A percentile compares a stretch with the other conserved stretches of the same genome.
Evolutionary conservation across 2,329 filamentous ascomycete genomes (phyloP).

Genomic region (Claviceps capensis): DNA sequence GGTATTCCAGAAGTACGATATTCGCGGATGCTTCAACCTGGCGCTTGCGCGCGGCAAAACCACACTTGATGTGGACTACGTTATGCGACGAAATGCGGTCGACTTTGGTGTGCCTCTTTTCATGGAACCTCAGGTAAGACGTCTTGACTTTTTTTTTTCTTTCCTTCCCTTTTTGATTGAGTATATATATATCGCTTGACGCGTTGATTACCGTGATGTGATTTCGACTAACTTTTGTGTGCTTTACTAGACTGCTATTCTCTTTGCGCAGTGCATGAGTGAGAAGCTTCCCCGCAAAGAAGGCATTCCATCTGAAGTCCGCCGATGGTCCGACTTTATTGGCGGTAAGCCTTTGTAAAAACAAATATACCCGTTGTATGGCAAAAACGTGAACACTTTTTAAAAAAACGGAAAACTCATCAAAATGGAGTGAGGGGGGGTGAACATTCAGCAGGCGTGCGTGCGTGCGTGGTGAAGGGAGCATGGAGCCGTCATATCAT

Average conservation of each 20-base stretch:
- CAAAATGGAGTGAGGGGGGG: conserved; percentile 20
- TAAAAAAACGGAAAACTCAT: not conserved
- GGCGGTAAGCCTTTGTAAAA: conserved; percentile 62
- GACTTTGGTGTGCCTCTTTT: conserved; percentile 97
- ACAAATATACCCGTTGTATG: not conserved
- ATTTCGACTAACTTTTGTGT: not conserved
- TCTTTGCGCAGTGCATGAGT: conserved; percentile 94
- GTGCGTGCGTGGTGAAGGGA: no score
- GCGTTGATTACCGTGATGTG: not conserved
- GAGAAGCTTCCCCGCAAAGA: conserved; percentile 84
- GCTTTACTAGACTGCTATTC: conserved; percentile 62
- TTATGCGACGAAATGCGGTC: conserved; percentile 95
- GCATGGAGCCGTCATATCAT: no score
- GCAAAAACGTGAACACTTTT: not conserved
- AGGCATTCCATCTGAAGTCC: conserved; percentile 82
- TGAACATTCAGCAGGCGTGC: no score
- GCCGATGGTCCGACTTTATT: conserved; percentile 91
- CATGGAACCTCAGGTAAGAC: conserved; percentile 87
- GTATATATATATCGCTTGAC: not conserved
- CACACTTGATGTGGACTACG: conserved; percentile 83
- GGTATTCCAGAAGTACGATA: conserved; percentile 94
- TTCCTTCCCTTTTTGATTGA: not conserved
- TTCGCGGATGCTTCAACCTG: conserved; percentile 91
- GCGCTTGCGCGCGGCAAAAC: conserved; percentile 74
- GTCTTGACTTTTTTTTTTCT: no score